Evolutionary conservation across 73 alveolate genomes (phyloP).

Genomic region (Tetrahymena malaccensis): DNA sequence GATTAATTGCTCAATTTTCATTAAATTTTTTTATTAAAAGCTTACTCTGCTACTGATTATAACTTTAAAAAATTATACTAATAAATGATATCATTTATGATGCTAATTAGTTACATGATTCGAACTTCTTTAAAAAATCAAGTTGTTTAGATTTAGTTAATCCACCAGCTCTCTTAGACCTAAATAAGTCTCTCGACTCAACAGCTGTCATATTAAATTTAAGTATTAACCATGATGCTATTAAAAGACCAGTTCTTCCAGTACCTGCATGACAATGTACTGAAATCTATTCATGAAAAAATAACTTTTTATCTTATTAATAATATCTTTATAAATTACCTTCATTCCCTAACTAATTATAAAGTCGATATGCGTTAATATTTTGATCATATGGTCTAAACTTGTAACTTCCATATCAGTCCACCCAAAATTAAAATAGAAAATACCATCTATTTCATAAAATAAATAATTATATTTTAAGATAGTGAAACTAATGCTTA

Average conservation of each 20-base stretch:
- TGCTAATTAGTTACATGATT: background rate
- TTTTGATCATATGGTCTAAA: conserved; percentile 12
- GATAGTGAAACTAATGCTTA: background rate
- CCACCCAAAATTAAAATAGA: conserved; percentile 53
- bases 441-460: conserved; percentile 9
- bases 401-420: conserved; percentile 60
- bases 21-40: background rate
- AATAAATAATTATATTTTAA: background rate
- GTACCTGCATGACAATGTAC: conserved; percentile 74
- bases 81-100: background rate
- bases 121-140: conserved; percentile 6
- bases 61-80: background rate
- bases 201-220: conserved; percentile 35
- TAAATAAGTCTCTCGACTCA: conserved; percentile 42
- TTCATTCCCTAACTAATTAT: conserved; percentile 30
- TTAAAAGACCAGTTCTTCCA: conserved; percentile 67
- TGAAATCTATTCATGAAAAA: background rate
- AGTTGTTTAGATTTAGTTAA: background rate
- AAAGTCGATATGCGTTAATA: conserved; percentile 37
- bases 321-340: background rate
- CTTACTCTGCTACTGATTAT: background rate
- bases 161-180: conserved; percentile 27
- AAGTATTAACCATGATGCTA: conserved; percentile 46
- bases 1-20: conserved; percentile 1
- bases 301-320: background rate